Percentiles rank a stretch among this genome's conserved stretches.
Evolutionary conservation across 2,329 filamentous ascomycete species (phyloP).

Genomic region (Blastomyces emzantsi): DNA sequence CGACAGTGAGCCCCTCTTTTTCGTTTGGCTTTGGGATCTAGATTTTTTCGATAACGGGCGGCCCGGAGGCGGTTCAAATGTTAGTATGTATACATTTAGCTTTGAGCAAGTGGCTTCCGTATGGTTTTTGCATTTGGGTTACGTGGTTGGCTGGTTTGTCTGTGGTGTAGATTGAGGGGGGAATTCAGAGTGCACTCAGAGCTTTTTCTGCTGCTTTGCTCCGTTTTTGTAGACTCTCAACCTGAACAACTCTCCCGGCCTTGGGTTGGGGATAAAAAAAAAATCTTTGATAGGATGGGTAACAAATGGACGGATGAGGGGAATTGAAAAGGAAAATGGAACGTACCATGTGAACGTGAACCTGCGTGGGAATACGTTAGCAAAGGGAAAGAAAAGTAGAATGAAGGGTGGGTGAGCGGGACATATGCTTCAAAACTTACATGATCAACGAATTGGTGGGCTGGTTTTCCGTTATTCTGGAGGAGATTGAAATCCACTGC

Average conservation of each 20-base stretch:
- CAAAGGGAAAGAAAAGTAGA: slow-evolving; percentile 1
- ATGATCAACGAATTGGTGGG: slow-evolving; percentile 89
- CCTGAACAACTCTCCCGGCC: background rate
- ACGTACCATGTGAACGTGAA: slow-evolving; percentile 86
- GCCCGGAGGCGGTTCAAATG: background rate
- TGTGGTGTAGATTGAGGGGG: background rate
- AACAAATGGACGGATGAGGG: background rate
- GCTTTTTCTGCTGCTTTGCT: background rate
- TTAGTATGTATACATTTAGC: slow-evolving; percentile 6
- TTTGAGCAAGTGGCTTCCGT: slow-evolving; percentile 8
- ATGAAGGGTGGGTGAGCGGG: background rate
- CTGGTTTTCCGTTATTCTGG: slow-evolving; percentile 89
- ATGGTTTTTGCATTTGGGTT: background rate
- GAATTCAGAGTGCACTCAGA: background rate
- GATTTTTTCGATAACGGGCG: background rate
- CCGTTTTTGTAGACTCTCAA: background rate
- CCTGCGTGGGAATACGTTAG: slow-evolving; percentile 39
- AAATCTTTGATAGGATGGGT: background rate
- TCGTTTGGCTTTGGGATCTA: slow-evolving; percentile 91
- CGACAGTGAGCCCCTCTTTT: slow-evolving; percentile 66
- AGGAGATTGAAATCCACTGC: slow-evolving; percentile 82
- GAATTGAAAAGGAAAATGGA: background rate
- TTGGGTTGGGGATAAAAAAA: background rate
- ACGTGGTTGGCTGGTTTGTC: background rate
- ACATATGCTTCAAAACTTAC: slow-evolving; percentile 43